Evolutionary conservation across 2,329 filamentous ascomycete species (phyloP).

Genomic region (Fusarium torreyae): DNA sequence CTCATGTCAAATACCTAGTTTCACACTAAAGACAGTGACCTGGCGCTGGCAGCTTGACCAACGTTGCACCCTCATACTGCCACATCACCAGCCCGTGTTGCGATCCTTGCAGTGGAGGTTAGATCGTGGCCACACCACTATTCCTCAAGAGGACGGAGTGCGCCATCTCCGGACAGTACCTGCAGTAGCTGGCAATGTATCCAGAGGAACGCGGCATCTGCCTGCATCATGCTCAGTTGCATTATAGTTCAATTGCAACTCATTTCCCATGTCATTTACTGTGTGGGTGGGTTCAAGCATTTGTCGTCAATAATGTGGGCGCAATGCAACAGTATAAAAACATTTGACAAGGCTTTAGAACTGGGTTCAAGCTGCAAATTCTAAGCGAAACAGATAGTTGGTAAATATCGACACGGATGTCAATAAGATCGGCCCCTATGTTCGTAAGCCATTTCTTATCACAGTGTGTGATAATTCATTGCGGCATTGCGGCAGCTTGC

Average conservation of each 20-base stretch:
- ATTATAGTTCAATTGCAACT: neutral
- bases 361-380: neutral
- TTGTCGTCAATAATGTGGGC: neutral
- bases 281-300: neutral
- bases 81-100: slow-evolving; percentile 11
- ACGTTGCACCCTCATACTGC: neutral
- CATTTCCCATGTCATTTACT: neutral
- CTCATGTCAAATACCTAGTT: neutral
- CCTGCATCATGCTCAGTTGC: slow-evolving; percentile 16
- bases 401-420: neutral
- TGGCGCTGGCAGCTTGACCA: too few species aligned
- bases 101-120: slow-evolving; percentile 7
- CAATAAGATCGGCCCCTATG: slow-evolving; percentile 4
- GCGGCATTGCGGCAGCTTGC: neutral
- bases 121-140: slow-evolving; percentile 17
- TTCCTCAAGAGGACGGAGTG: slow-evolving; percentile 22
- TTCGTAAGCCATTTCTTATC: neutral
- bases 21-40: too few species aligned
- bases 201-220: slow-evolving; percentile 11
- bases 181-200: slow-evolving; percentile 35
- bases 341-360: neutral
- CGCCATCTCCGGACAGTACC: slow-evolving; percentile 26
- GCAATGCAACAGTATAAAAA: neutral
- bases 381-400: neutral
- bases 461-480: neutral